These are phyloP conservation scores for Talaromyces borbonicus DNA, from an alignment of 495 filamentous ascomycete genomes.

Conservation along the genomic window DNA sequence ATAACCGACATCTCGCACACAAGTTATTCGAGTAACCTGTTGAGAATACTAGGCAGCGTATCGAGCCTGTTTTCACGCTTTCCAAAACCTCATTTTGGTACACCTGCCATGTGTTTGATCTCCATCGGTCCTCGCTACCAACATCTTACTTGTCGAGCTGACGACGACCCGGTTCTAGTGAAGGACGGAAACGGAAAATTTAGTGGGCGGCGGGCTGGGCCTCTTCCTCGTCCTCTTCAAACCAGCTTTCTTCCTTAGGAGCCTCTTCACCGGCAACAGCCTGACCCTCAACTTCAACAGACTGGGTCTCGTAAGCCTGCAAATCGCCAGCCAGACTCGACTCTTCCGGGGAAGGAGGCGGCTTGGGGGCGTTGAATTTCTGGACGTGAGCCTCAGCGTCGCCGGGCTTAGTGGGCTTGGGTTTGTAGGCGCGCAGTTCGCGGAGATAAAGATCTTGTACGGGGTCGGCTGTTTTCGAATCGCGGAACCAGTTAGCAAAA, in stretches of 20 bases:
- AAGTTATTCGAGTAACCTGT: too few species aligned
- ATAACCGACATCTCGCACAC: too few species aligned
- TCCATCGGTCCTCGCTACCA: too few species aligned
- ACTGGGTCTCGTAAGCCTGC: conserved; percentile 84
- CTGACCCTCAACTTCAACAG: conserved; percentile 91
- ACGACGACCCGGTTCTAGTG: too few species aligned
- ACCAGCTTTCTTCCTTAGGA: conserved; percentile 59
- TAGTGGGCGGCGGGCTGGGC: conserved; percentile 42
- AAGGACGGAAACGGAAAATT: too few species aligned
- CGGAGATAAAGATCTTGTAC: conserved; percentile 95
- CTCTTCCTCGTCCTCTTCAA: conserved; percentile 52
- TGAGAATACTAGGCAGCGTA: too few species aligned
- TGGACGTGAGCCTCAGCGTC: conserved; percentile 88
- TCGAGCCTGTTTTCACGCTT: too few species aligned
- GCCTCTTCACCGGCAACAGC: conserved; percentile 43
- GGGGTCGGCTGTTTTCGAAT: conserved; percentile 60
- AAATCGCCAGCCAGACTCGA: conserved; percentile 79
- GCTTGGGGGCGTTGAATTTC: conserved; percentile 67
- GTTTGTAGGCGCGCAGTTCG: conserved; percentile 90
- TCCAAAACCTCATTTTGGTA: too few species aligned
- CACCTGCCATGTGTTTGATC: too few species aligned
- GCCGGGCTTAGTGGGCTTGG: conserved; percentile 65
- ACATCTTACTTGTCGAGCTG: too few species aligned
- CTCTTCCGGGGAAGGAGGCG: conserved; percentile 85
- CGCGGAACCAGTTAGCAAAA: neutral